Conservation (phyloP, 495 filamentous ascomycete species). For the Podospora pseudoanserina region DNA sequence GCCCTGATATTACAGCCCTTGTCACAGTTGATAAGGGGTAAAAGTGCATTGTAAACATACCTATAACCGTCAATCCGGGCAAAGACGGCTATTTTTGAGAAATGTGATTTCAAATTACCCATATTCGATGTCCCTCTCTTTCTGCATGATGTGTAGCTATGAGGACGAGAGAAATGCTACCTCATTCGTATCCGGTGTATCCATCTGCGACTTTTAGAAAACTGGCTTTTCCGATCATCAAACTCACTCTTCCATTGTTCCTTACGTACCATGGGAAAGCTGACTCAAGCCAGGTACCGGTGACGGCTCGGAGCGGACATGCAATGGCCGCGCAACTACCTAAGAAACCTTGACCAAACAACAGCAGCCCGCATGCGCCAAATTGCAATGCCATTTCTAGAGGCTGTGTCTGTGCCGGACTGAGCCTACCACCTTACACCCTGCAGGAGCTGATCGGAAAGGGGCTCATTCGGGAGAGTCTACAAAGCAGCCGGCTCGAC, state of each 20-base stretch:
- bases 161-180: too few species aligned
- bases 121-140: too few species aligned
- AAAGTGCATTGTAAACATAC: background rate
- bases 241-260: background rate
- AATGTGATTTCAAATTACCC: too few species aligned
- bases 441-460: conserved; percentile 92
- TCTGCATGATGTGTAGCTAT: too few species aligned
- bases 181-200: too few species aligned
- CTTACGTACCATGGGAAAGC: background rate
- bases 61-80: background rate
- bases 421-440: conserved; percentile 56
- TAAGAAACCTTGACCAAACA: background rate
- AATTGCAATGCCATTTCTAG: conserved; percentile 37
- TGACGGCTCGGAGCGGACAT: background rate
- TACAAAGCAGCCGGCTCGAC: conserved; percentile 68
- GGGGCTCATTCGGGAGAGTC: conserved; percentile 87
- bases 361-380: background rate
- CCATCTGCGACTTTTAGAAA: too few species aligned
- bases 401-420: conserved; percentile 45
- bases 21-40: background rate
- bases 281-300: background rate
- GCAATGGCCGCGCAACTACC: background rate
- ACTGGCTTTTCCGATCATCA: background rate
- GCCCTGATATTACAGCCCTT: too few species aligned
- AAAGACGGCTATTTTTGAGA: too few species aligned